Evolutionary conservation across 192 early-diverging fungal genomes (phyloP), one percentile per base, ranked within the genome.

Genomic region (Linnemannia hyalina): DNA sequence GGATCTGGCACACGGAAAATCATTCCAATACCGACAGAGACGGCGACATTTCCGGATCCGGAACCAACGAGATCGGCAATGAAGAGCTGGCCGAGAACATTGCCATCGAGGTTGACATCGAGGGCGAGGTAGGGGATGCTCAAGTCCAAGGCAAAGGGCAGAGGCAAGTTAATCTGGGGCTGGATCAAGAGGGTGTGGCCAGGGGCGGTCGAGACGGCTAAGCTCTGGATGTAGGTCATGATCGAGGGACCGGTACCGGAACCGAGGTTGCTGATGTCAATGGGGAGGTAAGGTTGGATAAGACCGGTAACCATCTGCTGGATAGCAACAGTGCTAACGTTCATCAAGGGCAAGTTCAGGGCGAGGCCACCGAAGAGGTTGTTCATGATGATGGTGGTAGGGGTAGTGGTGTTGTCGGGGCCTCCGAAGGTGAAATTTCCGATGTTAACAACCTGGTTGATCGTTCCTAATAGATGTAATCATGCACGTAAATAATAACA

Each of bases 371-470:
- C 42, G 63, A 86, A 60, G 47, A 86, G 38, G 32, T 69, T 77
- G 76, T 86, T 86, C 54, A 86, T 42, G 32, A 86, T 29, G 23
- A 76, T 18, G 49, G 69, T 75, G 7, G 76, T 75, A 15, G 60
- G 60, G 13, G 79, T 55, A 9, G 78, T 77, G 3, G 44, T 54
- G 70, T 76, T 76, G 13, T 70, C 74, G 15, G 79, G 70, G 35
- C 78, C 70, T 73, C 83, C 83, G 36, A 85, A 80, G 35, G 79
- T 81, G 65, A 86, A 52, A 70, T 85, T 85, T 70, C 83, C 83
- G n/a, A 86, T 78, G 76, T 75, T 86, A 55, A 86, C 78, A 10
- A 86, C 70, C 65, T 86, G 84, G 69, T 81, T 80, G 71, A 86
- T 36, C 2, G 77, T 75, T 38, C 84, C 84, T 85, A 26, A 46